Evolutionary conservation across 73 alveolate species (phyloP).

Genomic region (Stentor roeselii): DNA sequence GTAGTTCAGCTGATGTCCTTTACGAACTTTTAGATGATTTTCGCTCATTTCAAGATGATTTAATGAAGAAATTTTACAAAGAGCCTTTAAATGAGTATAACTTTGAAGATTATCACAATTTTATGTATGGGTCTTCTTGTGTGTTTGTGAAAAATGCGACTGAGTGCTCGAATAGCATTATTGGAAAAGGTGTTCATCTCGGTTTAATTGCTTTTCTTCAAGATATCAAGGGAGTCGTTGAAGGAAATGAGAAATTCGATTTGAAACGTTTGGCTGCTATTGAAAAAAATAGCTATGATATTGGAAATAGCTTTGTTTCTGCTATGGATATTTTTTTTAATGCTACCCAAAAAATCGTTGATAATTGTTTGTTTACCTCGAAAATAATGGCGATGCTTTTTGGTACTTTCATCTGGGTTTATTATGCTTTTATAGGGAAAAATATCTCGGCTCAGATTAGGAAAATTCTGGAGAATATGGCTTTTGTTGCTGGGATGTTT

Average conservation of each 20-base stretch:
- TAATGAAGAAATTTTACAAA: background rate
- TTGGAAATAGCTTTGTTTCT: background rate
- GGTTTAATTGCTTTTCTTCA: background rate
- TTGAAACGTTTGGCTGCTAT: background rate
- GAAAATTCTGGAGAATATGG: no score
- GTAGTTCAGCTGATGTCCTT: background rate
- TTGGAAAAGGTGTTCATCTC: background rate
- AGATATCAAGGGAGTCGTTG: background rate
- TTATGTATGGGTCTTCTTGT: background rate
- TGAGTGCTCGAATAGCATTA: background rate
- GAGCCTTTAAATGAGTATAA: background rate
- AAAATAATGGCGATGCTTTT: no score
- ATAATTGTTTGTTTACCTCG: no score
- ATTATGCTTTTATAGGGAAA: no score
- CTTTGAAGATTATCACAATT: background rate
- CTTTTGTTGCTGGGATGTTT: no score
- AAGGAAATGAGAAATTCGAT: no score
- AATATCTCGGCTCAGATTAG: no score
- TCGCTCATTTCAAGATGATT: background rate
- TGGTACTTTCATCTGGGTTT: no score
- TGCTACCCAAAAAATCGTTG: no score
- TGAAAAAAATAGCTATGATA: background rate
- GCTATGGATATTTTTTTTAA: background rate
- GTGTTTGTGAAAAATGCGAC: background rate
- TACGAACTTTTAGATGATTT: background rate